A percentile compares a stretch with the other conserved stretches of the same genome.
phyloP scores from a whole-genome alignment of 2,329 filamentous ascomycete species.

The Apiospora rasikravindrae region DNA sequence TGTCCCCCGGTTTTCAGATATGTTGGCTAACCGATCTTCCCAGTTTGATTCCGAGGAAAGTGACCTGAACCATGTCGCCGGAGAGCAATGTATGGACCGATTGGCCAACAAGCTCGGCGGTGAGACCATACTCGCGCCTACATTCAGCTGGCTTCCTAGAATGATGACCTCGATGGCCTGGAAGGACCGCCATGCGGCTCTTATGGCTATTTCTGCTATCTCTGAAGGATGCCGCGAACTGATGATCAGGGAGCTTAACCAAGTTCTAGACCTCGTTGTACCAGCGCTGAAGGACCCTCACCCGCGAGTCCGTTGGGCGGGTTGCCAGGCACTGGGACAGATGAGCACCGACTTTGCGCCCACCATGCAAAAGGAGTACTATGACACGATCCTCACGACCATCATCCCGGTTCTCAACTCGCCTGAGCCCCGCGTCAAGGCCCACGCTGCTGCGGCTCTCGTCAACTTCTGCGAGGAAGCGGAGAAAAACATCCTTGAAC shows the following conservation, averaged over 20 bases:
- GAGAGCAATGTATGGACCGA: conserved; percentile 98
- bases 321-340: conserved; percentile 97
- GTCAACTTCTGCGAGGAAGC: conserved; percentile 99
- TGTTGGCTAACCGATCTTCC: conserved; percentile 33
- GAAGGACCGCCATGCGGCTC: conserved; percentile 92
- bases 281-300: conserved; percentile 89
- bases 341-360: conserved; percentile 99
- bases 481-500: conserved; percentile 88
- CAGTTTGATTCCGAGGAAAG: conserved; percentile 91
- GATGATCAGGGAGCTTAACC: conserved; percentile 93
- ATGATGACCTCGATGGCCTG: conserved; percentile 97
- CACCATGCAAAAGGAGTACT: conserved; percentile 96
- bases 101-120: conserved; percentile 97
- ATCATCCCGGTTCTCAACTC: conserved; percentile 93
- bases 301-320: conserved; percentile 93
- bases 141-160: conserved; percentile 93
- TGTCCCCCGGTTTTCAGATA: conserved; percentile 10
- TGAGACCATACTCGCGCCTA: conserved; percentile 88
- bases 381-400: conserved; percentile 82
- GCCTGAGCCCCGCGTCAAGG: conserved; percentile 90
- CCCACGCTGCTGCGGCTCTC: conserved; percentile 94
- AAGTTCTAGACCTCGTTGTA: conserved; percentile 93
- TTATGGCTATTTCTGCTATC: conserved; percentile 99
- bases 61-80: conserved; percentile 95
- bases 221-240: conserved; percentile 95